Conservation (phyloP, 2,329 filamentous ascomycete genomes). For the Neofusicoccum sp. region DNA sequence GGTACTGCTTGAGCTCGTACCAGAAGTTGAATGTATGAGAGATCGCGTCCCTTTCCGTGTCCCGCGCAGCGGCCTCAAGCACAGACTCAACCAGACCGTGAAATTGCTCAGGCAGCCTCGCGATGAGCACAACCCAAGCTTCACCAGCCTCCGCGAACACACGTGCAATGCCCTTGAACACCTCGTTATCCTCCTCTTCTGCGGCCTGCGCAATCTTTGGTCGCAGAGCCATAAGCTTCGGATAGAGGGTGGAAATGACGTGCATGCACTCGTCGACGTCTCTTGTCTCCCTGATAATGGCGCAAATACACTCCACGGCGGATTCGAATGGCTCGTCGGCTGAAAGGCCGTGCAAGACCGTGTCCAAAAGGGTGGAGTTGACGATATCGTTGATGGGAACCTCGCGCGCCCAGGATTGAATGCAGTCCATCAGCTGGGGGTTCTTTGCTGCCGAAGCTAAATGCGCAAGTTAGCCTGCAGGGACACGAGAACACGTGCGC, state of each 20-base stretch:
- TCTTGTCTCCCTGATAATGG: slow-evolving; percentile 85
- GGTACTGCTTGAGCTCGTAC: slow-evolving; percentile 97
- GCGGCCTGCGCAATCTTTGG: slow-evolving; percentile 74
- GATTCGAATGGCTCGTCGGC: slow-evolving; percentile 78
- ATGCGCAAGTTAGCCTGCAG: background rate
- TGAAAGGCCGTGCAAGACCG: slow-evolving; percentile 75
- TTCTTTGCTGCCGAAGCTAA: slow-evolving; percentile 76
- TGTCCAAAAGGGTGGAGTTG: slow-evolving; percentile 77
- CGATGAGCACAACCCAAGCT: slow-evolving; percentile 89
- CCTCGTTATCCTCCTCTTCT: slow-evolving; percentile 78
- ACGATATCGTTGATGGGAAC: slow-evolving; percentile 81
- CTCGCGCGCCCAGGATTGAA: slow-evolving; percentile 94
- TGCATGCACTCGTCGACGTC: slow-evolving; percentile 89
- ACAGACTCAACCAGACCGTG: slow-evolving; percentile 82
- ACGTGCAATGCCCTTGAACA: slow-evolving; percentile 83
- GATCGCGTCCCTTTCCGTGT: slow-evolving; percentile 87
- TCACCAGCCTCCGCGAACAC: slow-evolving; percentile 92
- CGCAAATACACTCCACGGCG: slow-evolving; percentile 87
- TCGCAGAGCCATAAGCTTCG: slow-evolving; percentile 71
- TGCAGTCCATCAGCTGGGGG: slow-evolving; percentile 88
- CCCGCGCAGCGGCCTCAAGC: slow-evolving; percentile 84
- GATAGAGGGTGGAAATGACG: slow-evolving; percentile 79
- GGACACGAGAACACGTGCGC: background rate
- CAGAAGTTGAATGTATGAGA: slow-evolving; percentile 95
- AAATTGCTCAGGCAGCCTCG: slow-evolving; percentile 78